phyloP scores from a whole-genome alignment of 2,329 filamentous ascomycete species.

The Microdochium bolleyi region DNA sequence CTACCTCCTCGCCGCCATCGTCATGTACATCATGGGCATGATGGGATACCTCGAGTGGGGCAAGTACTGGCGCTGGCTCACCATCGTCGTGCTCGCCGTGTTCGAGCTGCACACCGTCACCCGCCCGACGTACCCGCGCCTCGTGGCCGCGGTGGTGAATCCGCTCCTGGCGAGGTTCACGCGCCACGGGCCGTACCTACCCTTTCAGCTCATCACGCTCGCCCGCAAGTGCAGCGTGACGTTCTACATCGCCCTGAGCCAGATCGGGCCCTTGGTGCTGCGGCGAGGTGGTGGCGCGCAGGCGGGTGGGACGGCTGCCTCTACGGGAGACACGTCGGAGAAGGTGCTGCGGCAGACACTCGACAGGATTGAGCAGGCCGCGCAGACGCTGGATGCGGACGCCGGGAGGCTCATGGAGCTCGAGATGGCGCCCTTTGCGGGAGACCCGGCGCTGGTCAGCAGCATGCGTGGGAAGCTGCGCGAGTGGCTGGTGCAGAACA shows the following conservation, averaged over 20 bases:
- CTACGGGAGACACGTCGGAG: conserved; percentile 30
- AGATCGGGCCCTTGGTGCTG: conserved; percentile 62
- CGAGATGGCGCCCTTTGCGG: conserved; percentile 73
- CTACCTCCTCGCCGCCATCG: conserved; percentile 48
- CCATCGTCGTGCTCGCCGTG: conserved; percentile 41
- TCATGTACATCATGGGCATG: conserved; percentile 54
- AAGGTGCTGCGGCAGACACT: conserved; percentile 53
- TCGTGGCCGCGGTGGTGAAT: conserved; percentile 36
- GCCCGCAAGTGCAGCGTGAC: conserved; percentile 71
- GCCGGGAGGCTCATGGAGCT: conserved; percentile 62
- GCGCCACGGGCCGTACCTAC: conserved; percentile 58
- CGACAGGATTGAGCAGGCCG: conserved; percentile 54
- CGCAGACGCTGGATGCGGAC: conserved; percentile 59
- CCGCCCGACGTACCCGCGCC: conserved; percentile 39
- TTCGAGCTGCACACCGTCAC: conserved; percentile 52
- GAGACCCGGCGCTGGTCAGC: conserved; percentile 56
- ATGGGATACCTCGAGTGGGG: conserved; percentile 63
- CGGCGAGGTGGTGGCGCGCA: conserved; percentile 10
- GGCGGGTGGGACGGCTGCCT: conserved; percentile 17
- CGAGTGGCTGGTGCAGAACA: conserved; percentile 85
- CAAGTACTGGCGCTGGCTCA: conserved; percentile 57
- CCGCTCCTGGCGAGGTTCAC: conserved; percentile 28
- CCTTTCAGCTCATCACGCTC: conserved; percentile 75
- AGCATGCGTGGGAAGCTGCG: conserved; percentile 66
- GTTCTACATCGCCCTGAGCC: conserved; percentile 73